Conservation (phyloP, 352 stramenopile genomes). For the Pythium pyrilobum region DNA sequence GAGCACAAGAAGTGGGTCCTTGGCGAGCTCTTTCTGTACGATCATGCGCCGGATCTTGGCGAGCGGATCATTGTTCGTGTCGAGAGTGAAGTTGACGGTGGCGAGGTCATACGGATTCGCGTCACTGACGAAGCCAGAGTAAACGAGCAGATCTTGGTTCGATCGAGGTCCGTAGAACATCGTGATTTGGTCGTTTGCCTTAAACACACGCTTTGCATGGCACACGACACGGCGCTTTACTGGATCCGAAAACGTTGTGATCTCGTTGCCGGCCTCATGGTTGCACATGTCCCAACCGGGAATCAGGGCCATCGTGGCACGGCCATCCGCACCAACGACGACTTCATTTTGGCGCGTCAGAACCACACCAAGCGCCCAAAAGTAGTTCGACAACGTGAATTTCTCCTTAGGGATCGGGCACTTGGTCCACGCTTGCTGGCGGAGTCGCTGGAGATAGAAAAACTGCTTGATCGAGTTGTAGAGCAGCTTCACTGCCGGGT, state of each 20-base stretch:
- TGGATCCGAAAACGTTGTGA: slow-evolving; percentile 42
- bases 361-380: slow-evolving; percentile 49
- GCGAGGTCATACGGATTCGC: slow-evolving; percentile 32
- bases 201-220: slow-evolving; percentile 34
- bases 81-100: slow-evolving; percentile 17
- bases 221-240: slow-evolving; percentile 26
- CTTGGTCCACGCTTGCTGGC: slow-evolving; percentile 18
- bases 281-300: slow-evolving; percentile 66
- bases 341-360: slow-evolving; percentile 62
- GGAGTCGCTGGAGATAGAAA: slow-evolving; percentile 33
- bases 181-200: slow-evolving; percentile 31
- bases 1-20: slow-evolving; percentile 6
- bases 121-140: slow-evolving; percentile 49
- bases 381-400: slow-evolving; percentile 52
- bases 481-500: slow-evolving; percentile 34
- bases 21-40: slow-evolving; percentile 31
- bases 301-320: slow-evolving; percentile 41
- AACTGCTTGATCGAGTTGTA: slow-evolving; percentile 67
- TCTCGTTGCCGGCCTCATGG: slow-evolving; percentile 34
- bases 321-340: slow-evolving; percentile 13
- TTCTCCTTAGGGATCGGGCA: slow-evolving; percentile 22
- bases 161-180: slow-evolving; percentile 63
- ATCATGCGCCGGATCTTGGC: slow-evolving; percentile 42
- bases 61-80: slow-evolving; percentile 18
- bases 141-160: slow-evolving; percentile 48